Conservation (phyloP, 352 stramenopile species). For the Globisporangium camurandrum region DNA sequence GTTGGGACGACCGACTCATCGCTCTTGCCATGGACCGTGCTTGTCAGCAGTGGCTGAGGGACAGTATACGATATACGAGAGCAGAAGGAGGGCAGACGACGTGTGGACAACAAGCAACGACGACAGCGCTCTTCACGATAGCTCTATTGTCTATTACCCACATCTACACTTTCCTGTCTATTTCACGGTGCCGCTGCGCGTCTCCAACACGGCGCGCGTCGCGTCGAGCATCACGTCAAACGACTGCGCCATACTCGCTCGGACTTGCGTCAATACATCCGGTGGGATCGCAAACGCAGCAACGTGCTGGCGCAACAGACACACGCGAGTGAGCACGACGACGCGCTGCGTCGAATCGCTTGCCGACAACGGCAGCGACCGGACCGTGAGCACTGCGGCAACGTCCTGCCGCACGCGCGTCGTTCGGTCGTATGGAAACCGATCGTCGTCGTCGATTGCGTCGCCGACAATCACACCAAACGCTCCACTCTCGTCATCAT, state of each 20-base stretch:
- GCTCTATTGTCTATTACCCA: too few species aligned
- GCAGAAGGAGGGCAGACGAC: too few species aligned
- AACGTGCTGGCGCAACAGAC: too few species aligned
- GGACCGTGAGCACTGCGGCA: conserved; percentile 8
- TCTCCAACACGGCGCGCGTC: conserved; percentile 14
- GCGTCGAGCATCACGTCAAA: conserved; percentile 22
- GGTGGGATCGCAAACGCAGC: conserved; percentile 18
- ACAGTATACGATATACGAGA: background rate
- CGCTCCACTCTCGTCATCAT: conserved; percentile 21
- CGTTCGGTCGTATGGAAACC: conserved; percentile 28
- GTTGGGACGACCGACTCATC: conserved; percentile 1
- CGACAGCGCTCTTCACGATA: too few species aligned
- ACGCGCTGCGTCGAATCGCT: conserved; percentile 1
- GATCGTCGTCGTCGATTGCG: conserved; percentile 30
- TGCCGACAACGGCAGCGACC: background rate
- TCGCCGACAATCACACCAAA: conserved; percentile 27
- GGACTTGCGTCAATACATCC: conserved; percentile 22
- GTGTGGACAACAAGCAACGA: too few species aligned
- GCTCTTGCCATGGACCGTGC: conserved; percentile 3
- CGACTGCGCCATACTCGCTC: conserved; percentile 27
- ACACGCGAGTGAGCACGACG: conserved; percentile 32
- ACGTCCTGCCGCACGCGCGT: conserved; percentile 33
- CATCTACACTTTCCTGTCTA: too few species aligned
- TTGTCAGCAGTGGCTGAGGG: conserved; percentile 1
- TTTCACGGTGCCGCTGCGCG: too few species aligned